These are phyloP conservation scores for Papilionanthe hybrid DNA, from an alignment of 116 monocot genomes.

Conservation along the genomic window DNA sequence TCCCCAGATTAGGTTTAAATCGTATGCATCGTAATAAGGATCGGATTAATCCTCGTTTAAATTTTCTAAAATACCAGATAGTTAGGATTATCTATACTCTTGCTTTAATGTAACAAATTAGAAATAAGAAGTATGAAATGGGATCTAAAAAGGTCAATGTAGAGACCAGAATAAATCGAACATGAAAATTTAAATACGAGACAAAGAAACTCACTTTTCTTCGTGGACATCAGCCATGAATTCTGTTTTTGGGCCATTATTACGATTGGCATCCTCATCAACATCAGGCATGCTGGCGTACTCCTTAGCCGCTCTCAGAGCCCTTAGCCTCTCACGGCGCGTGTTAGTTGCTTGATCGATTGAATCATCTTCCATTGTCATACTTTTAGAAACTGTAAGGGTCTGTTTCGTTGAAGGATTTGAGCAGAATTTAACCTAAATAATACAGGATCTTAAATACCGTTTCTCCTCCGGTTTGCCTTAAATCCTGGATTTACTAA, in stretches of 20 bases:
- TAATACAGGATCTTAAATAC: too few relatives aligned
- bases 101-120: background rate
- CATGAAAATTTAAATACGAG: background rate
- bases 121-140: background rate
- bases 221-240: conserved; percentile 28
- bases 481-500: too few relatives aligned
- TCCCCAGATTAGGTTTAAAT: background rate
- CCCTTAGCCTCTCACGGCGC: conserved; percentile 44
- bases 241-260: conserved; percentile 10
- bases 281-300: conserved; percentile 43
- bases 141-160: background rate
- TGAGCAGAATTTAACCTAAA: too few relatives aligned
- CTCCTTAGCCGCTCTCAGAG: conserved; percentile 54
- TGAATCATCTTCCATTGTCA: conserved; percentile 31
- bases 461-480: too few relatives aligned
- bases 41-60: background rate
- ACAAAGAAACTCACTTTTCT: conserved; percentile 27
- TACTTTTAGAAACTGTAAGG: conserved; percentile 1
- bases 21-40: background rate
- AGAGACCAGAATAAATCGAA: background rate
- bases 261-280: conserved; percentile 8
- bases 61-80: background rate
- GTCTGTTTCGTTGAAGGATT: too few relatives aligned
- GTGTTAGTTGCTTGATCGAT: conserved; percentile 35
- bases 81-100: background rate